Evolutionary conservation across 345 rosid species (phyloP).

Genomic region (Brassica nigra): DNA sequence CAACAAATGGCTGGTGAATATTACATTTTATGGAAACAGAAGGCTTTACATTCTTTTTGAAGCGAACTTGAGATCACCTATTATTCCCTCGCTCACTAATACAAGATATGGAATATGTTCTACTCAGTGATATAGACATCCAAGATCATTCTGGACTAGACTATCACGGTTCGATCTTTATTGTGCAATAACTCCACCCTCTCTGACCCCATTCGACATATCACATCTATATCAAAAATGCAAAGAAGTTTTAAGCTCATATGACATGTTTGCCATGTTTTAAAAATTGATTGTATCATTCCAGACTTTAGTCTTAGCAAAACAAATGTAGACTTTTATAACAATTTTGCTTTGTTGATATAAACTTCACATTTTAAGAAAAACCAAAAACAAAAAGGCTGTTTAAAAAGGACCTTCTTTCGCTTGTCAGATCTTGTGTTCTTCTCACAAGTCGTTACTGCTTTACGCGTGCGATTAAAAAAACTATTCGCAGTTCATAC

Average conservation of each 20-base stretch:
- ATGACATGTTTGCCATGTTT: background rate
- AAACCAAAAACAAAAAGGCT: background rate
- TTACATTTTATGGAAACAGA: background rate
- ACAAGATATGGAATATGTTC: no score
- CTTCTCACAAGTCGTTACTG: slow-evolving; percentile 26
- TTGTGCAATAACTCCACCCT: no score
- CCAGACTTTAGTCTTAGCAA: background rate
- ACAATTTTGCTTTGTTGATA: background rate
- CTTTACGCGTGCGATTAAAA: slow-evolving; percentile 32
- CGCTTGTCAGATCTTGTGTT: slow-evolving; percentile 32
- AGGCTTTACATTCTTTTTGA: background rate
- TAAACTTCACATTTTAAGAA: background rate
- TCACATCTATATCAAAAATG: no score
- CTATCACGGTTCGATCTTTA: no score
- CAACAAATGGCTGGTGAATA: background rate
- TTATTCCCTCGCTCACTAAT: no score
- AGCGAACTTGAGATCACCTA: background rate
- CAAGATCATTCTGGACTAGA: no score
- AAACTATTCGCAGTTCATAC: slow-evolving; percentile 16
- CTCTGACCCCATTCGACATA: no score
- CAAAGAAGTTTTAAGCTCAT: no score
- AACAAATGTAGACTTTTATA: no score
- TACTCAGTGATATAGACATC: no score
- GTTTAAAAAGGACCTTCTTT: slow-evolving; percentile 23
- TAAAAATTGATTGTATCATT: background rate